These are phyloP conservation scores for Penicillium macrosclerotiorum DNA, from an alignment of 495 filamentous ascomycete genomes.

Conservation along the genomic window DNA sequence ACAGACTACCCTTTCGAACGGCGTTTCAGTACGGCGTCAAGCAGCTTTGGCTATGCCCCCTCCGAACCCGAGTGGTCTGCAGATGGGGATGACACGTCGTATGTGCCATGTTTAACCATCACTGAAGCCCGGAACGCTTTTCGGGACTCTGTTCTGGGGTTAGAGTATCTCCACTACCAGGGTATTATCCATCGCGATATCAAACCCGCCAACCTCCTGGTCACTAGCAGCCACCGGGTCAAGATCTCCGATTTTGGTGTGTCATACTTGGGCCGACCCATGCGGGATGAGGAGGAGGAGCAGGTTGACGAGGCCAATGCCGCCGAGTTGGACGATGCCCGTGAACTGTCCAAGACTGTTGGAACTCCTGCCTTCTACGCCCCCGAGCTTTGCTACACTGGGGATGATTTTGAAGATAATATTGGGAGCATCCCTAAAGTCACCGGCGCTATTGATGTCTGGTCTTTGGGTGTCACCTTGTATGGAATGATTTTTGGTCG, in stretches of 20 bases:
- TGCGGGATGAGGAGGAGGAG: conserved; percentile 74
- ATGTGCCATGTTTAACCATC: conserved; percentile 87
- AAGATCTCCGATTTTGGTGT: conserved; percentile 99
- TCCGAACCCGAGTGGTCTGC: conserved; percentile 53
- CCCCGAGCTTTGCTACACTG: conserved; percentile 90
- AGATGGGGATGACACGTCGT: conserved; percentile 76
- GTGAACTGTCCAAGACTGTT: conserved; percentile 95
- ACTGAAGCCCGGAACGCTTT: conserved; percentile 83
- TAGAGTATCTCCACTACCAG: conserved; percentile 96
- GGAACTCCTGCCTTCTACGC: conserved; percentile 98
- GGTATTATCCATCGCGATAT: conserved; percentile 98
- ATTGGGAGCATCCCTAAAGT: conserved; percentile 51
- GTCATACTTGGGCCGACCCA: conserved; percentile 87
- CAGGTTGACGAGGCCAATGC: conserved; percentile 81
- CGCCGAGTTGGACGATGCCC: conserved; percentile 80
- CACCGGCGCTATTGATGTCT: conserved; percentile 83
- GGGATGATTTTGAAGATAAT: conserved; percentile 45
- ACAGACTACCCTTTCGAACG: conserved; percentile 51
- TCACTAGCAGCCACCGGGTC: conserved; percentile 78
- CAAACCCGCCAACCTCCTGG: conserved; percentile 95
- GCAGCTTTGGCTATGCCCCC: conserved; percentile 51
- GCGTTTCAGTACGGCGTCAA: conserved; percentile 47
- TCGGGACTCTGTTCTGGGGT: conserved; percentile 85
- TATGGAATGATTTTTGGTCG: conserved; percentile 94
- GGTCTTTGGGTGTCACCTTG: conserved; percentile 93